Evolutionary conservation across 1,139 yeast genomes (phyloP).

Genomic region (Entelexis sorbosivorans): DNA sequence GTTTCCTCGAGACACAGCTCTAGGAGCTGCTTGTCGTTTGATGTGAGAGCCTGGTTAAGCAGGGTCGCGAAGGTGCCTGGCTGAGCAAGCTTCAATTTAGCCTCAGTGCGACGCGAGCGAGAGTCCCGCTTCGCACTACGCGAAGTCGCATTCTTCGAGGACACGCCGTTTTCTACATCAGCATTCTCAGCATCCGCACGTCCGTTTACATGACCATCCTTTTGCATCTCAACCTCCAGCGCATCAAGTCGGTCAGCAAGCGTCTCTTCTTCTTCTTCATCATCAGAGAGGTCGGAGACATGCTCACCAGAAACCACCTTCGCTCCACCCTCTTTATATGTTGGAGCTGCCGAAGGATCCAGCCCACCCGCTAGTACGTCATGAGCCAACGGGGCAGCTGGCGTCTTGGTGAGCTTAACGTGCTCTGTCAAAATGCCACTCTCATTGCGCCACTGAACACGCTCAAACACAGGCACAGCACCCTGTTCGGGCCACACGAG

Average conservation of each 20-base stretch:
- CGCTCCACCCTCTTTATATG: constrained; percentile 60
- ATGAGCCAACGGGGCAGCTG: constrained; percentile 25
- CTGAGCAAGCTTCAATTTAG: constrained; percentile 23
- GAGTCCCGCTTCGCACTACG: background rate
- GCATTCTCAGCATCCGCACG: constrained; percentile 13
- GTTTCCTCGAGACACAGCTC: constrained; percentile 65
- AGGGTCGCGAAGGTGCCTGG: constrained; percentile 34
- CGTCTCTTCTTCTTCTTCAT: constrained; percentile 32
- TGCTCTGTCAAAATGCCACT: constrained; percentile 25
- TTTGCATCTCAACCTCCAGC: constrained; percentile 27
- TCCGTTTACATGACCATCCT: constrained; percentile 9
- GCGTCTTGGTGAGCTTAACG: constrained; percentile 34
- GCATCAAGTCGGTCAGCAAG: constrained; percentile 36
- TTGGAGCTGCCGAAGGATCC: constrained; percentile 45
- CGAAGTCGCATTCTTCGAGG: constrained; percentile 8
- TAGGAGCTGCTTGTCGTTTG: constrained; percentile 34
- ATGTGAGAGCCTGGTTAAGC: constrained; percentile 34
- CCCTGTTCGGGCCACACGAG: constrained; percentile 68
- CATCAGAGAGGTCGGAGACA: constrained; percentile 28
- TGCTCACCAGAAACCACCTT: constrained; percentile 33
- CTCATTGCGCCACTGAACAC: constrained; percentile 44
- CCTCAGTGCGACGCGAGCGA: constrained; percentile 10
- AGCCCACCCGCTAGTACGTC: constrained; percentile 21
- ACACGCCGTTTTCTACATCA: constrained; percentile 5
- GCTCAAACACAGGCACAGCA: constrained; percentile 49